A percentile compares a stretch with the other conserved stretches of the same genome.
These are phyloP conservation scores for Saksenaea oblongispora DNA, from an alignment of 371 early-diverging fungal species.

Conservation along the genomic window DNA sequence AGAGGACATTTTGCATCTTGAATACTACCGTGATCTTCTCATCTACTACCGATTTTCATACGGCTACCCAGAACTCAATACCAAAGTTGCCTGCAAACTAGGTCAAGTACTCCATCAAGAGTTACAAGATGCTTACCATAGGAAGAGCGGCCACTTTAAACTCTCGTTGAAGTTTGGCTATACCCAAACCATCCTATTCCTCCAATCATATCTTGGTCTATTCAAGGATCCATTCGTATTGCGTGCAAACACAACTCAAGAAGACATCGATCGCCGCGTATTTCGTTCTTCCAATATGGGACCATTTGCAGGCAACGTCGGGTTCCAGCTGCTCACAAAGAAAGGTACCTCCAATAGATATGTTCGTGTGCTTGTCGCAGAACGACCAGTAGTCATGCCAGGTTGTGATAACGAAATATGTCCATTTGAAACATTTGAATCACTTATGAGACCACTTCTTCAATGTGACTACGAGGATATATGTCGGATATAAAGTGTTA, in stretches of 20 bases:
- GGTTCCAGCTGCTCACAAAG: conserved; percentile 17
- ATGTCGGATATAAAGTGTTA: too few relatives aligned
- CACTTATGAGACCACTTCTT: conserved; percentile 7
- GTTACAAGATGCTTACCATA: conserved; percentile 15
- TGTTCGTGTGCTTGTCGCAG: conserved; percentile 21
- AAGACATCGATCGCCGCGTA: conserved; percentile 12
- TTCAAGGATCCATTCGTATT: conserved; percentile 16
- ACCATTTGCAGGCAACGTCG: conserved; percentile 16
- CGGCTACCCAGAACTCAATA: conserved; percentile 30
- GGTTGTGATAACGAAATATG: conserved; percentile 19
- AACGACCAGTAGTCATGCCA: conserved; percentile 17
- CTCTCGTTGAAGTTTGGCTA: conserved; percentile 40
- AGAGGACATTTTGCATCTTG: conserved; percentile 29
- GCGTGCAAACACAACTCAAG: conserved; percentile 9
- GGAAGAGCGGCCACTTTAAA: background rate
- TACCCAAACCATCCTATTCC: conserved; percentile 38
- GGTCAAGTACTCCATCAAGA: conserved; percentile 22
- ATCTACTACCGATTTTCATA: conserved; percentile 40
- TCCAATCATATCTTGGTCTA: conserved; percentile 32
- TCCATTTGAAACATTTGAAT: conserved; percentile 7
- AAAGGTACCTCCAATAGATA: conserved; percentile 9
- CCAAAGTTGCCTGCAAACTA: conserved; percentile 31
- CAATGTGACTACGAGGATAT: conserved; percentile 10
- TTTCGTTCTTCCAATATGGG: conserved; percentile 19
- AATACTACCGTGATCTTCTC: conserved; percentile 36